Evolutionary conservation across 2,329 filamentous ascomycete genomes (phyloP).

Genomic region (Phyllosticta citrichinensis): DNA sequence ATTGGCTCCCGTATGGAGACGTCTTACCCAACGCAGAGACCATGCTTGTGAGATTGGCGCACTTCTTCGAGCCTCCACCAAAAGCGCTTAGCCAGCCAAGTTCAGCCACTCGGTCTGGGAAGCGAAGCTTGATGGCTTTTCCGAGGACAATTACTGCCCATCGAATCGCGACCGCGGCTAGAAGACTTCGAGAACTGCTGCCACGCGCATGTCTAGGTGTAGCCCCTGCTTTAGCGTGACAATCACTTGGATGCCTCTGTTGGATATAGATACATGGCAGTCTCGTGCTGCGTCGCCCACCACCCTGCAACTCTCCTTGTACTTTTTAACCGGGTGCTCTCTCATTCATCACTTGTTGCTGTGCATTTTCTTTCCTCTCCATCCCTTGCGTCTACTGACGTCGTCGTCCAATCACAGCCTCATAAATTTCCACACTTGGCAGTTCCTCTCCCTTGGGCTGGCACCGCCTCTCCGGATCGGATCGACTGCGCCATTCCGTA

Average conservation of each 20-base stretch:
- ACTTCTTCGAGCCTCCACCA: background rate
- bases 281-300: background rate
- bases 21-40: background rate
- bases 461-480: background rate
- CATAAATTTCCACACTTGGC: background rate
- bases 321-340: background rate
- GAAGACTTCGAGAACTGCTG: background rate
- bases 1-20: background rate
- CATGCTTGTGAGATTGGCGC: background rate
- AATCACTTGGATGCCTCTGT: background rate
- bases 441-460: background rate
- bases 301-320: background rate
- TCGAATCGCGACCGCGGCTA: background rate
- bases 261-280: background rate
- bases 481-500: background rate
- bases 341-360: background rate
- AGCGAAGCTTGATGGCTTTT: background rate
- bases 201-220: background rate
- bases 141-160: background rate
- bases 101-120: background rate
- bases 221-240: background rate
- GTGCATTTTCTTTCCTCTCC: background rate
- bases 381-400: background rate
- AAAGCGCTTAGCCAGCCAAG: background rate
- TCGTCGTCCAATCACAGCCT: background rate